These are phyloP conservation scores for Hericium rajendrae DNA, from an alignment of 768 basidiomycete genomes.

Conservation along the genomic window DNA sequence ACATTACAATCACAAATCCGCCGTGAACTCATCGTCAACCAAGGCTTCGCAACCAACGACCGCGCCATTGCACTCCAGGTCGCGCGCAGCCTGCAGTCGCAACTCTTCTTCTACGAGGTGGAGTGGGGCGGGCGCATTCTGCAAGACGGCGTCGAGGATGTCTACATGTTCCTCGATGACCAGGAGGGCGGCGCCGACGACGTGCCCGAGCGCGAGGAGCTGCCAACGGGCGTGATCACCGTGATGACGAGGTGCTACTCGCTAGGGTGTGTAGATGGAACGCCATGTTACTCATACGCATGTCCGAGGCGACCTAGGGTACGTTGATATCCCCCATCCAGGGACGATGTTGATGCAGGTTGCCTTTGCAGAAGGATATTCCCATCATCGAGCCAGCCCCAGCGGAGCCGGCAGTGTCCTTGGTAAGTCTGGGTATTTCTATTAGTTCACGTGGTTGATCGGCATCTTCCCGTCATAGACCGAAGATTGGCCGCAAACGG, in stretches of 20 bases:
- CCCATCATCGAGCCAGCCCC: not conserved
- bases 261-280: constrained; percentile 73
- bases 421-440: not conserved
- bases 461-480: constrained; percentile 15
- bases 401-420: not conserved
- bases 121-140: constrained; percentile 84
- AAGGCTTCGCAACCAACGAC: constrained; percentile 66
- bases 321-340: constrained; percentile 10
- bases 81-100: constrained; percentile 82
- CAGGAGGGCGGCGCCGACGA: constrained; percentile 54
- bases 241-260: constrained; percentile 87
- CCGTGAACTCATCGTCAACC: constrained; percentile 68
- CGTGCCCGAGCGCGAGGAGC: constrained; percentile 52
- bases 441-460: not conserved
- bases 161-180: constrained; percentile 89
- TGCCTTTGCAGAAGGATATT: not conserved
- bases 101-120: constrained; percentile 94
- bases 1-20: constrained; percentile 85
- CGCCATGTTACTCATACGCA: constrained; percentile 71
- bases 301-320: constrained; percentile 59
- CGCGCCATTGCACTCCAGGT: constrained; percentile 79
- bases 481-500: constrained; percentile 43
- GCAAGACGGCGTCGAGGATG: constrained; percentile 85
- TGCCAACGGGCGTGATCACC: constrained; percentile 87
- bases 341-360: constrained; percentile 1